A percentile compares a stretch with the other conserved stretches of the same genome.
These are phyloP conservation scores for Chalciporus chontae DNA, from an alignment of 768 basidiomycete species.

Conservation along the genomic window DNA sequence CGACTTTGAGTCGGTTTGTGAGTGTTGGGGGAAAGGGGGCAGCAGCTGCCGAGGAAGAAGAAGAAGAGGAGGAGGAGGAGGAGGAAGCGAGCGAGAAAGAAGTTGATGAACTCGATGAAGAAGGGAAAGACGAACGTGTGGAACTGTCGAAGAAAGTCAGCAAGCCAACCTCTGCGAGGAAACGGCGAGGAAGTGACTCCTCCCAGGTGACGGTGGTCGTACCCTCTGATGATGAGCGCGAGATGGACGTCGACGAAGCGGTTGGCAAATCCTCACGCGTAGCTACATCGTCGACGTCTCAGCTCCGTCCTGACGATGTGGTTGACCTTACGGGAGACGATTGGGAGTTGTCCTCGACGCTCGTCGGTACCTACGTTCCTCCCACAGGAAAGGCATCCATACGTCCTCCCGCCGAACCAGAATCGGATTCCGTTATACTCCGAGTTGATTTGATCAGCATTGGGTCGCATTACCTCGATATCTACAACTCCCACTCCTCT, in stretches of 20 bases:
- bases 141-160: background rate
- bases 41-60: constrained; percentile 3
- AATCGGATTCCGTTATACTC: constrained; percentile 13
- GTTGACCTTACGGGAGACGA: constrained; percentile 14
- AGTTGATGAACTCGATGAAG: constrained; percentile 18
- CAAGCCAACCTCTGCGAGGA: constrained; percentile 11
- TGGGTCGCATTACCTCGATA: constrained; percentile 20
- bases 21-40: constrained; percentile 39
- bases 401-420: background rate
- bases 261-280: constrained; percentile 11
- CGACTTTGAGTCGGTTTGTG: constrained; percentile 51
- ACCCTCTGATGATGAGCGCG: constrained; percentile 22
- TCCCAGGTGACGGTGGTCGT: constrained; percentile 20
- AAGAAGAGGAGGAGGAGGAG: constrained; percentile 14
- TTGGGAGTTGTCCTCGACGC: constrained; percentile 24
- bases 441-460: constrained; percentile 19
- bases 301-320: background rate
- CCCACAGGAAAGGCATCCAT: constrained; percentile 8
- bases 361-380: constrained; percentile 21
- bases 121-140: background rate
- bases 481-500: constrained; percentile 6
- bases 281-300: background rate
- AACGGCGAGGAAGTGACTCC: constrained; percentile 10
- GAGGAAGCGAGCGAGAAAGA: constrained; percentile 7
- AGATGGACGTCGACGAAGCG: constrained; percentile 26